These are phyloP conservation scores for Lanmaoa pseudosensibilis DNA, from an alignment of 768 basidiomycete species.

Conservation along the genomic window DNA sequence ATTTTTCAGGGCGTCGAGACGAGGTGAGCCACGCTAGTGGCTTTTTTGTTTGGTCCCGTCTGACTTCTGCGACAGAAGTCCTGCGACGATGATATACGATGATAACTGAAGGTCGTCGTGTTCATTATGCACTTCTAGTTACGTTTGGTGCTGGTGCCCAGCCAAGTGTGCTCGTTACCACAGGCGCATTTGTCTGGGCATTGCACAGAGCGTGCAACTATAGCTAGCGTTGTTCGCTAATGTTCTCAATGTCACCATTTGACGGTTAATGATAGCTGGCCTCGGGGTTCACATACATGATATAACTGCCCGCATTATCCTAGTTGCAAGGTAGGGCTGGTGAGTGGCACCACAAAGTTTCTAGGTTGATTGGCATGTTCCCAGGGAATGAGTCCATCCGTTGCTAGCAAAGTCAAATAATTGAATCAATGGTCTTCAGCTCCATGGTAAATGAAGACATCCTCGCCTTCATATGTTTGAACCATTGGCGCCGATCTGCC, in stretches of 20 bases:
- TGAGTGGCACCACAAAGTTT: background rate
- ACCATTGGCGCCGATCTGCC: background rate
- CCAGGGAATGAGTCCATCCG: background rate
- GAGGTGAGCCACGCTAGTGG: background rate
- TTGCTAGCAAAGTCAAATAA: background rate
- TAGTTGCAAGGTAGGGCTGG: background rate
- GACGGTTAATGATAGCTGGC: background rate
- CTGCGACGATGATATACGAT: slow-evolving; percentile 8
- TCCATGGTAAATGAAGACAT: background rate
- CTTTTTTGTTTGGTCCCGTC: background rate
- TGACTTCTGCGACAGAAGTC: background rate
- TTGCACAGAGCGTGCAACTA: background rate
- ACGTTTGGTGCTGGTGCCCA: background rate
- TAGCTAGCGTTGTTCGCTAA: background rate
- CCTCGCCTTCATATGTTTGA: background rate
- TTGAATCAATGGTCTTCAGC: background rate
- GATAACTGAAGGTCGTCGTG: background rate
- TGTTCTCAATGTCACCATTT: background rate
- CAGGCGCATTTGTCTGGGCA: background rate
- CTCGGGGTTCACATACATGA: background rate
- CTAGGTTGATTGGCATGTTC: background rate
- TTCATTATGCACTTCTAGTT: background rate
- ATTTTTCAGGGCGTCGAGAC: slow-evolving; percentile 8
- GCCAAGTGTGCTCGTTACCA: background rate
- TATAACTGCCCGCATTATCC: too few relatives aligned